These are phyloP conservation scores for Nakazawaea holstii DNA, from an alignment of 805 yeast species.

Conservation along the genomic window DNA sequence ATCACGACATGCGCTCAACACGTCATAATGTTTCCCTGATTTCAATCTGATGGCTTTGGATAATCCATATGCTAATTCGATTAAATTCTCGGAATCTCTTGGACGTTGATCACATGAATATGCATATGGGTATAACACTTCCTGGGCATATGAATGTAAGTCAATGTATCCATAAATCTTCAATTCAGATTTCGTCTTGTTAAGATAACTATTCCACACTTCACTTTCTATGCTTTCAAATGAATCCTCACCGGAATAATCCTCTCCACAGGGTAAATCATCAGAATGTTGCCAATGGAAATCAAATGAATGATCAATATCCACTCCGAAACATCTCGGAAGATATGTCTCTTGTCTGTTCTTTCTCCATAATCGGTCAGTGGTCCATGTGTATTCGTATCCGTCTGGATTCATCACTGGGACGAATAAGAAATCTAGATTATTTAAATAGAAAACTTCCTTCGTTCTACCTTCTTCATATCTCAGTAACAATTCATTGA, in stretches of 20 bases:
- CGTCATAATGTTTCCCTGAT: slow-evolving; percentile 62
- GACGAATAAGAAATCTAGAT: slow-evolving; percentile 66
- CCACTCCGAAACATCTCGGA: slow-evolving; percentile 73
- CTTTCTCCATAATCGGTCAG: slow-evolving; percentile 83
- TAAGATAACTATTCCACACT: slow-evolving; percentile 41
- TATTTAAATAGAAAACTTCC: slow-evolving; percentile 42
- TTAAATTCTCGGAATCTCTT: slow-evolving; percentile 72
- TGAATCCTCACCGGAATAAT: slow-evolving; percentile 70
- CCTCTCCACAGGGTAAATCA: slow-evolving; percentile 77
- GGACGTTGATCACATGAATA: slow-evolving; percentile 71
- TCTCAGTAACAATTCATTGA: slow-evolving; percentile 41
- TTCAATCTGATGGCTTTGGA: slow-evolving; percentile 64
- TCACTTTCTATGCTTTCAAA: slow-evolving; percentile 61
- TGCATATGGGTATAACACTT: slow-evolving; percentile 77
- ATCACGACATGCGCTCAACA: slow-evolving; percentile 74
- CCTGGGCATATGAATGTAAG: slow-evolving; percentile 82
- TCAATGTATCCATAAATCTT: slow-evolving; percentile 74
- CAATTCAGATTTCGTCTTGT: slow-evolving; percentile 45
- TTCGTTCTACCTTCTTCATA: slow-evolving; percentile 35
- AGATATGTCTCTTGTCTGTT: slow-evolving; percentile 72
- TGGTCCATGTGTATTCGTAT: slow-evolving; percentile 74
- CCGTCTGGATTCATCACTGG: slow-evolving; percentile 94
- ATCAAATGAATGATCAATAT: slow-evolving; percentile 79
- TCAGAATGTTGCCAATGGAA: slow-evolving; percentile 60
- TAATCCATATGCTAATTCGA: slow-evolving; percentile 78